These are phyloP conservation scores for Pseudocercospora macadamiae DNA, from an alignment of 2,329 filamentous ascomycete genomes.

Conservation along the genomic window DNA sequence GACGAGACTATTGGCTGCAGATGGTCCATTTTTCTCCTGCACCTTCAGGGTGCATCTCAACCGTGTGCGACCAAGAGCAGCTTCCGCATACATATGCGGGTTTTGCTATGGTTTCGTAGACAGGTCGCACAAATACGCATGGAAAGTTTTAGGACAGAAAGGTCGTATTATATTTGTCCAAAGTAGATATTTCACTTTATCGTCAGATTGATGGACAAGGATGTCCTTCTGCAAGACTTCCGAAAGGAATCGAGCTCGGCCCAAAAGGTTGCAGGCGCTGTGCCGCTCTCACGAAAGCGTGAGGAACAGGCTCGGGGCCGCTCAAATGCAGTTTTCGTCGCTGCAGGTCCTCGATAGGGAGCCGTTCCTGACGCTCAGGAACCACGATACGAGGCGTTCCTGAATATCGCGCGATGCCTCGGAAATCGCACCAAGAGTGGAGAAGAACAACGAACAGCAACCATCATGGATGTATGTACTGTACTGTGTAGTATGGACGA, in stretches of 20 bases:
- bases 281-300: neutral
- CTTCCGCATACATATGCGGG: neutral
- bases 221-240: neutral
- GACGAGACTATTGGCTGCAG: neutral
- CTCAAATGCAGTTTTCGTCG: neutral
- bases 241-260: neutral
- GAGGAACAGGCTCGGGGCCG: conserved; percentile 1
- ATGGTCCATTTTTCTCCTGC: neutral
- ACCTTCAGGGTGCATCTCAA: neutral
- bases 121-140: neutral
- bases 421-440: neutral
- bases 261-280: neutral
- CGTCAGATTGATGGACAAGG: neutral
- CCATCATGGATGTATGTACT: no score
- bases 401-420: neutral
- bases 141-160: neutral
- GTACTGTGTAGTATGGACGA: no score
- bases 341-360: neutral
- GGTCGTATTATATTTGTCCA: neutral
- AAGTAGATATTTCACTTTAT: neutral
- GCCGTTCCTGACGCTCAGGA: neutral
- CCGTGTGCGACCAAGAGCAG: neutral
- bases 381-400: neutral
- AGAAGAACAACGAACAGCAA: neutral
- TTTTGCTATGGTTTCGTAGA: neutral